Base-by-base conservation (phyloP, 768 basidiomycete species). In the Suillus fuscotomentosus region DNA sequence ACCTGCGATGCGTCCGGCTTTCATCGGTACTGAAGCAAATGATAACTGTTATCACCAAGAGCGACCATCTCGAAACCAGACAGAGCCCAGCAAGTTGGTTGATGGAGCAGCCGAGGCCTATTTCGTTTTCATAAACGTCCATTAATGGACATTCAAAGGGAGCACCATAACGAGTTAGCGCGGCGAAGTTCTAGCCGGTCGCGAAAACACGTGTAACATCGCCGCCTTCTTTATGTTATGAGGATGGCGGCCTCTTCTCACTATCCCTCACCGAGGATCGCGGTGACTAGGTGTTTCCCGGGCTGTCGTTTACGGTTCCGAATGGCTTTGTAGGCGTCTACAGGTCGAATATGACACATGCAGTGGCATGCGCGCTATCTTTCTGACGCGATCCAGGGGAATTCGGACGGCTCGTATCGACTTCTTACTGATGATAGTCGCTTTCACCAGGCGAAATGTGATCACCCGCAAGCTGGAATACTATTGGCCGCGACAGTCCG, bases 191-290 rank as follows among this genome's bases (percentile, higher is more conserved):
- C 9, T 41, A 24, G 24, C 56, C 39, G 39, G 15, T 27, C 56
- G 41, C 24, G 39, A 59, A 59, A 41, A 59, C 56, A 59, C 39
- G 56, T 59, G 56, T 59, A 59, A 59, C 56, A 24, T 59, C 56
- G 24, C 39, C 56, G 56, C 56, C 56, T 17, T 24, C 24, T 41
- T 41, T 41, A 22, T 24, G 15, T 15, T 24, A 20, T 5, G 17
- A 34, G 10, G 9, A 6, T 34, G 31, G 51, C 17, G 51, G 17
- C 17, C 51, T 53, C 31, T 34, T 53, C 51, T 53, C 51, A 34
- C 51, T 53, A 9, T 20, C 31, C 31, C 17, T 53, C 27, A 53
- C 51, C 11, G 17, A 51, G 17, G 50, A 51, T 24, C 15, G 27
- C 50, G 50, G 50, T 9, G 27, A 51, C 50, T 17, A 17, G 27